Base-by-base conservation (phyloP, 1,284 basidiomycete genomes). In the Amylostereum areolatum region DNA sequence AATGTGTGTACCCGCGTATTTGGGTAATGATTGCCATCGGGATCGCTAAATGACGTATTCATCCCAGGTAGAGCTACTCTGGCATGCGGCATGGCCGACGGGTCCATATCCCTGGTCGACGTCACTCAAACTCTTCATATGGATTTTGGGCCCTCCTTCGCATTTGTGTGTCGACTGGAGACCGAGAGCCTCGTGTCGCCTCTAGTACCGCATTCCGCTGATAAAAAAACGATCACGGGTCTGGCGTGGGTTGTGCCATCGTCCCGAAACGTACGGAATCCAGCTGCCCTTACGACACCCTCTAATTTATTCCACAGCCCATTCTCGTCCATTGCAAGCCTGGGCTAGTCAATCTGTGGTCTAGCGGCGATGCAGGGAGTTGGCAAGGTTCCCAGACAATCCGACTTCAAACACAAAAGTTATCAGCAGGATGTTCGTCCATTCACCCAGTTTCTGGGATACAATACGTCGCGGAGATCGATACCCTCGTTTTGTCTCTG, bases 41-140 rank as follows among this genome's bases (percentile, higher is more conserved):
- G n/a, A n/a, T n/a, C n/a, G n/a, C n/a, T n/a, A n/a, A n/a, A n/a
- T n/a, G n/a, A n/a, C n/a, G n/a, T n/a, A n/a, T 8, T 24, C 9
- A 9, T 8, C 39, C 10, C 53, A 87, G 83, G 73, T 59, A 67
- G 73, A 57, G 74, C 76, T 34, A 66, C 63, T 47, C 59, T 89
- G n/a, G 78, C 81, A 28, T 85, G 80, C 60, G 75, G 73, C 8
- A 66, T 72, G n/a, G 69, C 80, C 25, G 73, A 80, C 56, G 86
- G 86, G 2, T 66, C 74, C 3, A 65, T 89, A 39, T 69, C 72
- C 18, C 52, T 81, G 32, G 57, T 86, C 42, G 73, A 69, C 54
- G 65, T 88, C 33, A 65, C 62, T n/a, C 83, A 85, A 59, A 66
- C 59, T 10, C 62, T 81, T 25, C 57, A 61, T 25, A 52, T 57